These are phyloP conservation scores for Metschnikowia cubensis DNA, from an alignment of 805 yeast species.

Conservation along the genomic window DNA sequence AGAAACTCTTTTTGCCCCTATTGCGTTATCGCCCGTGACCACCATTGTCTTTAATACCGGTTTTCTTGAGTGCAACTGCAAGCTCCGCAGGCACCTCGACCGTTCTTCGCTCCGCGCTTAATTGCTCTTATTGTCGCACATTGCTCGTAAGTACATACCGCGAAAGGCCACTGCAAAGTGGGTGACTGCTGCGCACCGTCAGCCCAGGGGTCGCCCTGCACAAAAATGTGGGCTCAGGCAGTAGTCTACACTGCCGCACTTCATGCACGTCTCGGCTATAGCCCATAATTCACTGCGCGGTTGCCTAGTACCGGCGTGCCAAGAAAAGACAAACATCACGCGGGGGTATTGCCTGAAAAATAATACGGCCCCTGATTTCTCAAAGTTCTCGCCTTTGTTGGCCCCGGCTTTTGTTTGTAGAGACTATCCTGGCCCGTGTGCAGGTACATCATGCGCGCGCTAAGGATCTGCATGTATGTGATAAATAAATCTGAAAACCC, in stretches of 20 bases:
- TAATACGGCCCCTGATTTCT: background rate
- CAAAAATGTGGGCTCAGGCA: background rate
- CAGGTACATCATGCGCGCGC: constrained; percentile 2
- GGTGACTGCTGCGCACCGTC: background rate
- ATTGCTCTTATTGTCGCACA: background rate
- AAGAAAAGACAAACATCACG: no score
- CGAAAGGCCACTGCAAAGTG: background rate
- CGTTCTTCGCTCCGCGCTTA: no score
- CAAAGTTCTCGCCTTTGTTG: background rate
- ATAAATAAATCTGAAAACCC: background rate
- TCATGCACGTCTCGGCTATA: background rate
- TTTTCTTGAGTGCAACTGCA: no score
- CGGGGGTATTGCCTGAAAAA: background rate
- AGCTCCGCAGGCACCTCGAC: no score
- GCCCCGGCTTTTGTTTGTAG: background rate
- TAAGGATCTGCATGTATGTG: background rate
- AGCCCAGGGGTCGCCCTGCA: background rate
- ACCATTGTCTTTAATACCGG: no score
- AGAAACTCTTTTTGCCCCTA: constrained; percentile 7
- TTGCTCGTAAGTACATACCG: background rate
- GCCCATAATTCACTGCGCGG: no score
- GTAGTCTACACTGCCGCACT: background rate
- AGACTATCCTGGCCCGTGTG: background rate
- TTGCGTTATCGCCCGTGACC: background rate
- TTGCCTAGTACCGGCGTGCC: background rate